phyloP scores from a whole-genome alignment of 306 rosid species.

The Pyrus betulifolia region DNA sequence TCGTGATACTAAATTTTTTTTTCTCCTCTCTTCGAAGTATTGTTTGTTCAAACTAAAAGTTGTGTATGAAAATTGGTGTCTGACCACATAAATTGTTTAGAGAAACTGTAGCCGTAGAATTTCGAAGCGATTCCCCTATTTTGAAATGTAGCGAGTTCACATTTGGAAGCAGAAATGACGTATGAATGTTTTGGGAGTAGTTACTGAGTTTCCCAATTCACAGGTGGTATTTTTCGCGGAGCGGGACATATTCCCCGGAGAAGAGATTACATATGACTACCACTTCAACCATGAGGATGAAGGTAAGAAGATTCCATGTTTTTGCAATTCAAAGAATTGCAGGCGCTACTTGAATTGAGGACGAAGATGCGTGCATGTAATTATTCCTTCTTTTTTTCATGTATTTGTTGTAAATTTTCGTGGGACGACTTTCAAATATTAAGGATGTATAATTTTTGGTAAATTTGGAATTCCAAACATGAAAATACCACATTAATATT shows the following conservation, averaged over 20 bases:
- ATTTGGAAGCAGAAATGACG: not conserved
- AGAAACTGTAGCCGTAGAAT: not conserved
- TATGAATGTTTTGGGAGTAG: not conserved
- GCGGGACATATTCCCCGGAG: conserved; percentile 66
- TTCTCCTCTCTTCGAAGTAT: not conserved
- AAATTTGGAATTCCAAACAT: too few relatives aligned
- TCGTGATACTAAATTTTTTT: not conserved
- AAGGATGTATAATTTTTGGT: too few relatives aligned
- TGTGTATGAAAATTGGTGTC: not conserved
- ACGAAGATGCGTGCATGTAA: not conserved
- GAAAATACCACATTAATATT: too few relatives aligned
- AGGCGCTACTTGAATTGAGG: conserved; percentile 57
- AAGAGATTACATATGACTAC: conserved; percentile 69
- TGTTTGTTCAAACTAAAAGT: not conserved
- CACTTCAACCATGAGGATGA: conserved; percentile 65
- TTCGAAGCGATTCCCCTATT: too few relatives aligned
- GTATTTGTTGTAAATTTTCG: conserved; percentile 8
- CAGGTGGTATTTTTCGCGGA: conserved; percentile 66
- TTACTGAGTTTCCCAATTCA: conserved; percentile 10
- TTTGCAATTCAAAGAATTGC: conserved; percentile 57
- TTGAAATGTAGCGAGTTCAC: not conserved
- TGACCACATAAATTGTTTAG: too few relatives aligned
- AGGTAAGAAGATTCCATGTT: conserved; percentile 71
- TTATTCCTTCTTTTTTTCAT: not conserved
- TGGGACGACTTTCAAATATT: not conserved